Evolutionary conservation across 2,329 filamentous ascomycete species (phyloP).

Genomic region (Didymella keratinophila): DNA sequence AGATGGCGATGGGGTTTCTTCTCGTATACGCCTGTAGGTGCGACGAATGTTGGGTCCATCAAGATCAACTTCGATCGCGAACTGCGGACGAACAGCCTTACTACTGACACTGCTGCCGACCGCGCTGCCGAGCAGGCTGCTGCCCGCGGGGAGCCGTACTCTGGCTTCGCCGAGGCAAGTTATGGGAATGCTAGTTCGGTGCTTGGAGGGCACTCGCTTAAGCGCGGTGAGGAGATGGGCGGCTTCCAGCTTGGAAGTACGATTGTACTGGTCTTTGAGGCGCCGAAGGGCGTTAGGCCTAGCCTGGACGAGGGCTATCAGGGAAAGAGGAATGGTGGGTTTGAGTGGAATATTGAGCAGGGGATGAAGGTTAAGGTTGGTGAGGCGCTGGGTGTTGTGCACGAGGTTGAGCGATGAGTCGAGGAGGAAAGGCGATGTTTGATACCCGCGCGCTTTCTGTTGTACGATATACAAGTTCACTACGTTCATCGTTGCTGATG

Average conservation of each 20-base stretch:
- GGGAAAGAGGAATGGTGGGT: constrained; percentile 70
- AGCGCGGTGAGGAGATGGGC: constrained; percentile 94
- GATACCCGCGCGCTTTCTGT: background rate
- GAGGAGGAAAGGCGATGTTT: background rate
- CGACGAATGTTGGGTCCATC: constrained; percentile 97
- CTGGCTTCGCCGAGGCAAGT: constrained; percentile 91
- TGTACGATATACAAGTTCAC: background rate
- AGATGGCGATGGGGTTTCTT: constrained; percentile 99
- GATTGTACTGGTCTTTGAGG: constrained; percentile 95
- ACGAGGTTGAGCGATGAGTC: constrained; percentile 43
- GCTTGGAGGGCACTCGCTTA: constrained; percentile 82
- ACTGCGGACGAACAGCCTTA: constrained; percentile 88
- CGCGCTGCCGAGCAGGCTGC: constrained; percentile 81
- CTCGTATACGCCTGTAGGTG: constrained; percentile 91
- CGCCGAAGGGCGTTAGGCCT: constrained; percentile 70
- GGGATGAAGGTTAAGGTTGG: constrained; percentile 91
- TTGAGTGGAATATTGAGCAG: constrained; percentile 85
- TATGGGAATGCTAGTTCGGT: constrained; percentile 81
- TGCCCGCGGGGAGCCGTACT: constrained; percentile 78
- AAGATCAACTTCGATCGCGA: constrained; percentile 97
- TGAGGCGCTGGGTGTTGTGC: constrained; percentile 80
- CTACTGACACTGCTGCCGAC: constrained; percentile 91
- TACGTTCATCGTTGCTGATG: too few relatives aligned
- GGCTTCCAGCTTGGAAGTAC: constrained; percentile 96
- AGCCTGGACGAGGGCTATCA: constrained; percentile 65